Evolutionary conservation across 2,329 filamentous ascomycete species (phyloP).

Genomic region (Neonectria faginata): DNA sequence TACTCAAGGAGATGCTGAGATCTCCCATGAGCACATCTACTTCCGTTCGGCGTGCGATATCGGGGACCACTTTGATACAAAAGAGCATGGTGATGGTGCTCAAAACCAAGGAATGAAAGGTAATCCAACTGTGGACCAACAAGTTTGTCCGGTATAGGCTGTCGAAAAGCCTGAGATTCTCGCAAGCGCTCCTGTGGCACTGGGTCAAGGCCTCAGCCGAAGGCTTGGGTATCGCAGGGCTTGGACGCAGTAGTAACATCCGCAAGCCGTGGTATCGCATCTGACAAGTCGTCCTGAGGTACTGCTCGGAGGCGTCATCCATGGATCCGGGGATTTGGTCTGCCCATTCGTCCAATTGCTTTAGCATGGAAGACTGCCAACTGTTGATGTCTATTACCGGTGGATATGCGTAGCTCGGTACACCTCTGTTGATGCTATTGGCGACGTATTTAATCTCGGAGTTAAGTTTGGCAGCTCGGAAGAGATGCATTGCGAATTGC

Average conservation of each 20-base stretch:
- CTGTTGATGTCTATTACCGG: slow-evolving; percentile 56
- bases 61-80: slow-evolving; percentile 60
- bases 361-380: slow-evolving; percentile 60
- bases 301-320: slow-evolving; percentile 28
- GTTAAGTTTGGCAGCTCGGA: slow-evolving; percentile 60
- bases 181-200: slow-evolving; percentile 58
- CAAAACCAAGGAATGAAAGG: slow-evolving; percentile 61
- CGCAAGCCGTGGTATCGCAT: slow-evolving; percentile 61
- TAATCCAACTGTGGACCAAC: slow-evolving; percentile 61
- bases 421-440: slow-evolving; percentile 62
- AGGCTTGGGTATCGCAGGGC: slow-evolving; percentile 63
- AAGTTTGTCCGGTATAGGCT: slow-evolving; percentile 58
- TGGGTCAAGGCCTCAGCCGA: slow-evolving; percentile 52
- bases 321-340: slow-evolving; percentile 48
- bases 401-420: slow-evolving; percentile 62
- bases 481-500: slow-evolving; percentile 61
- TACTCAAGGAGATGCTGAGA: slow-evolving; percentile 56
- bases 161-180: slow-evolving; percentile 55
- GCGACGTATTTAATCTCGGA: slow-evolving; percentile 69
- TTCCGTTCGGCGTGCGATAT: slow-evolving; percentile 53
- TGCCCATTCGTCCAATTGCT: slow-evolving; percentile 56
- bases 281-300: slow-evolving; percentile 53
- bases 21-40: slow-evolving; percentile 56
- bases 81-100: slow-evolving; percentile 63
- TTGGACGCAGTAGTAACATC: slow-evolving; percentile 63